Conservation (phyloP, 805 yeast species). For the Candida golubevii region DNA sequence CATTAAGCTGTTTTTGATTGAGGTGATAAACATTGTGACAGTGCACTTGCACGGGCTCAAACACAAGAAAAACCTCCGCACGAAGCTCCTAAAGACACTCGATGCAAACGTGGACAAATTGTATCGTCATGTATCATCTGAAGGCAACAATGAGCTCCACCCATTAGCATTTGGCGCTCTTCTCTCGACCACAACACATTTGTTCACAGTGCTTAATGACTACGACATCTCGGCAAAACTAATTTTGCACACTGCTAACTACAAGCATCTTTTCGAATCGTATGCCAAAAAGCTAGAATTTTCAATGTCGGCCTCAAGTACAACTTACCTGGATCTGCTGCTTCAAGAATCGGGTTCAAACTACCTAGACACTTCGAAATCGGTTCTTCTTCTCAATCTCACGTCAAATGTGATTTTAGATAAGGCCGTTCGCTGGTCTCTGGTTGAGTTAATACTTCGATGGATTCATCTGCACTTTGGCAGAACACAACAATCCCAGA, state of each 20-base stretch:
- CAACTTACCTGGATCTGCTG: not conserved
- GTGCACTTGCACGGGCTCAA: slow-evolving; percentile 26
- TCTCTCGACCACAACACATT: slow-evolving; percentile 22
- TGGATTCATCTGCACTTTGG: slow-evolving; percentile 24
- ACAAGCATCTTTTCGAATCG: slow-evolving; percentile 28
- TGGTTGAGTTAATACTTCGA: slow-evolving; percentile 21
- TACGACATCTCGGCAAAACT: slow-evolving; percentile 30
- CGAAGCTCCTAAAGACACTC: slow-evolving; percentile 16
- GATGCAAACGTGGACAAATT: slow-evolving; percentile 16
- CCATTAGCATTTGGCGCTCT: slow-evolving; percentile 2
- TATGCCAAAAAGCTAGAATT: slow-evolving; percentile 31
- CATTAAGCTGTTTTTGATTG: slow-evolving; percentile 32
- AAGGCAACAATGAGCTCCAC: not conserved
- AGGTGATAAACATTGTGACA: slow-evolving; percentile 28
- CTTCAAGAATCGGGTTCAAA: not conserved
- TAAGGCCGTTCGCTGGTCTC: slow-evolving; percentile 23
- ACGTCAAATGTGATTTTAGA: slow-evolving; percentile 27
- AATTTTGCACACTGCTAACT: slow-evolving; percentile 18
- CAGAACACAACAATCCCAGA: not conserved
- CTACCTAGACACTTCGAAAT: slow-evolving; percentile 22
- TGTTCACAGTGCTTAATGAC: slow-evolving; percentile 36
- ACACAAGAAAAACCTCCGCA: slow-evolving; percentile 21
- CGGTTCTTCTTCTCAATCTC: slow-evolving; percentile 29
- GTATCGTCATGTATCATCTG: slow-evolving; percentile 10
- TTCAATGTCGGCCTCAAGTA: slow-evolving; percentile 1